Evolutionary conservation across 1,284 basidiomycete species (phyloP), one percentile per base, ranked within the genome.

Genomic region (Sanghuangporus sanghuang): DNA sequence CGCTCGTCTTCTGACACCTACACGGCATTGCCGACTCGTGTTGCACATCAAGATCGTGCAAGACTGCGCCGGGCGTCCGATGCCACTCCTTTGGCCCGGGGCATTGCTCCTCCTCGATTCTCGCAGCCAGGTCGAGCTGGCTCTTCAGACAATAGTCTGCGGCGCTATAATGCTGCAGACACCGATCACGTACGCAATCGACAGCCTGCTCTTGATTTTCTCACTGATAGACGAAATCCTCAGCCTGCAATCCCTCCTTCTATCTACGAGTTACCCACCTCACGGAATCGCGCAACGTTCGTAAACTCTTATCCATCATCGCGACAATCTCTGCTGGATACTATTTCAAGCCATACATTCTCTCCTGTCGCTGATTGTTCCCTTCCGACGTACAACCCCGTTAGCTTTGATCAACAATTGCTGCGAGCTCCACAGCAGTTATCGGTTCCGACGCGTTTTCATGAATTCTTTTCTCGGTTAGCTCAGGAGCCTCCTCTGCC

Each of bases 401-500:
- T 46, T 35, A 27, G 21, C n/a, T n/a, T 14, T 21, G 27, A 23
- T 1, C 39, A 40, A 23, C 0, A 7, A 9, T 46, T 14, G 18
- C 48, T 16, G 18, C 39, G 16, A 23, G 39, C 53, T 36, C 56
- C 48, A 16, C 48, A 49, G 27, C 9, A n/a, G 39, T 39, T 32
- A 3, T 5, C 60, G 11, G 23, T 61, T 9, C 14, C 18, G 12
- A 32, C 36, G 6, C 60, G 60, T 18, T 12, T 46, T 8, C 32
- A 16, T 40, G 50, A 44, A n/a, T 55, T 46, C 21, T 61, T 54
- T 16, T 7, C 11, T 1, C 23, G 32, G 27, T 16, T 61, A 23
- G 14, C 60, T 18, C 16, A 52, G n/a, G 60, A 62, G 36, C 61
- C 53, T 49, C 40, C 53, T 11, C 12, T 62, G 7, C 54, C n/a